A percentile compares a stretch with the other conserved stretches of the same genome.
phyloP scores from a whole-genome alignment of 139 green algal species.

The Monoraphidium neglectum region DNA sequence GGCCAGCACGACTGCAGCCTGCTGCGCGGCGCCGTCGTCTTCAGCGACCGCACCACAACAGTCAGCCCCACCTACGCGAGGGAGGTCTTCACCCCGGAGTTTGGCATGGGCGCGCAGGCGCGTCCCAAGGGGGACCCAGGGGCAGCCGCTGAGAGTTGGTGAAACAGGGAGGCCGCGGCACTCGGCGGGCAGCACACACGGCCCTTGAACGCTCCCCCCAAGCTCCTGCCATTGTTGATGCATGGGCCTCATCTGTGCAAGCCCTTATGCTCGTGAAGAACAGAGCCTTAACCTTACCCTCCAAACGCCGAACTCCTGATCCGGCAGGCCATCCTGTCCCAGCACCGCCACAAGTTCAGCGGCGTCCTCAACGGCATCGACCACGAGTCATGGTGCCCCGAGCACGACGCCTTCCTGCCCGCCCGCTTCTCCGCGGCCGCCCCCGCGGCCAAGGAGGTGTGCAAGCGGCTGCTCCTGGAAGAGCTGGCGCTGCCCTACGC shows the following conservation, averaged over 20 bases:
- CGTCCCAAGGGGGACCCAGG: slow-evolving; percentile 1
- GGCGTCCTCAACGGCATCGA: slow-evolving; percentile 96
- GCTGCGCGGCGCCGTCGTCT: background rate
- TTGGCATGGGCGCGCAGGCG: slow-evolving; percentile 48
- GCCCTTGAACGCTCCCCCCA: no score
- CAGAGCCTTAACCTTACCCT: no score
- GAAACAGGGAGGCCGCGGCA: no score
- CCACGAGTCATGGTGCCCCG: slow-evolving; percentile 69
- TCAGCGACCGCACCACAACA: slow-evolving; percentile 71
- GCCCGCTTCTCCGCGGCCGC: slow-evolving; percentile 51
- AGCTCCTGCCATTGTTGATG: no score
- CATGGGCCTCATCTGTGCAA: no score
- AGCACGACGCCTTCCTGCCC: slow-evolving; percentile 66
- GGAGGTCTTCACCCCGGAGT: slow-evolving; percentile 61
- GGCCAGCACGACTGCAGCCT: slow-evolving; percentile 20
- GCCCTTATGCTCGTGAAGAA: no score
- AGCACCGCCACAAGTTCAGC: slow-evolving; percentile 41
- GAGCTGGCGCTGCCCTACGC: slow-evolving; percentile 42
- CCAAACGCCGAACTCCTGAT: no score
- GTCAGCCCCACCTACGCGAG: slow-evolving; percentile 88
- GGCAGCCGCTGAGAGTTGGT: no score
- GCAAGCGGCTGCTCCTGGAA: slow-evolving; percentile 54
- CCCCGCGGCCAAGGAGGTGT: slow-evolving; percentile 48
- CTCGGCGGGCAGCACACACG: no score
- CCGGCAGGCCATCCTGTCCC: slow-evolving; percentile 41